Evolutionary conservation across 352 stramenopile species (phyloP).

Genomic region (Phytophthora constricta): DNA sequence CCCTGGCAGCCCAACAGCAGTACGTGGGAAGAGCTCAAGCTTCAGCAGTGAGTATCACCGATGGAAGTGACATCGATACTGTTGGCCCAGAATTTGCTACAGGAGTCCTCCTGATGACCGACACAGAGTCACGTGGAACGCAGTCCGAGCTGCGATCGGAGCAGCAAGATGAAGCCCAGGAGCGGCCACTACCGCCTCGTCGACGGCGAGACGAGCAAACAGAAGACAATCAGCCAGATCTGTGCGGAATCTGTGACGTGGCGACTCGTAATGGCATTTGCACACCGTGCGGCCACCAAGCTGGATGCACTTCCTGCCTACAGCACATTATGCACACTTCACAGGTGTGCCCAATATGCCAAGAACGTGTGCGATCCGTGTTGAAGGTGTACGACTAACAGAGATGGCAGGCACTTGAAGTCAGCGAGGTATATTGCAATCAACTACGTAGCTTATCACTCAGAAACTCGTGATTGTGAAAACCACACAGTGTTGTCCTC

Average conservation of each 20-base stretch:
- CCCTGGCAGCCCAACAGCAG: slow-evolving; percentile 20
- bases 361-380: slow-evolving; percentile 40
- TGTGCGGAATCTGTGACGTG: slow-evolving; percentile 73
- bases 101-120: slow-evolving; percentile 18
- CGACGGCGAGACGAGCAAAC: slow-evolving; percentile 1
- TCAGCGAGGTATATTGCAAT: no score
- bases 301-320: slow-evolving; percentile 60
- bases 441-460: no score
- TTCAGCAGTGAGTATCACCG: slow-evolving; percentile 30
- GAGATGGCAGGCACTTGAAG: no score
- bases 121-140: slow-evolving; percentile 3
- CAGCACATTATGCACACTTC: slow-evolving; percentile 31
- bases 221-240: slow-evolving; percentile 10
- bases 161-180: slow-evolving; percentile 3
- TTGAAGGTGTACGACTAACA: slow-evolving; percentile 48
- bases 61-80: slow-evolving; percentile 28
- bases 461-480: not conserved
- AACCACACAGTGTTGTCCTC: slow-evolving; percentile 5
- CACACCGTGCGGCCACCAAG: slow-evolving; percentile 69
- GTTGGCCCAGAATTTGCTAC: slow-evolving; percentile 28
- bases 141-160: slow-evolving; percentile 10
- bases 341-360: slow-evolving; percentile 58
- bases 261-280: slow-evolving; percentile 61
- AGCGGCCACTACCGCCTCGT: not conserved
- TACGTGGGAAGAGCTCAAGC: slow-evolving; percentile 27